These are phyloP conservation scores for Linnemannia zychae DNA, from an alignment of 192 early-diverging fungal species.

Conservation along the genomic window DNA sequence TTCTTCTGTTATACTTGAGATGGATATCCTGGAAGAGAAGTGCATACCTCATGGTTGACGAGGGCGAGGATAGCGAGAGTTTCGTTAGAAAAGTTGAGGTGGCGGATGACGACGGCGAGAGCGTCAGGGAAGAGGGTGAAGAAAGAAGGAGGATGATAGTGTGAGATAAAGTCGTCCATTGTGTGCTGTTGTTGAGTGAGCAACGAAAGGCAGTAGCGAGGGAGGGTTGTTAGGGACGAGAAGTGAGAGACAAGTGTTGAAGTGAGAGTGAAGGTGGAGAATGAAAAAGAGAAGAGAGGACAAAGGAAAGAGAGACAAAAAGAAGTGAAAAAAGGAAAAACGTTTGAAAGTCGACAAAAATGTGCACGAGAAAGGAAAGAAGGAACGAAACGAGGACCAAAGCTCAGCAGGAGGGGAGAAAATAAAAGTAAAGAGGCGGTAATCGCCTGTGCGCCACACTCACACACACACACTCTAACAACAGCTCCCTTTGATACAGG, in stretches of 20 bases:
- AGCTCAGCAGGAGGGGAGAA: background rate
- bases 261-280: background rate
- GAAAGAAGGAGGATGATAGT: conserved; percentile 20
- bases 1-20: background rate
- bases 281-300: no score
- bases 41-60: conserved; percentile 51
- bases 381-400: background rate
- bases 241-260: background rate
- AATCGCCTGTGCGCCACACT: no score
- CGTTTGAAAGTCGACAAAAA: background rate
- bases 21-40: background rate
- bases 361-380: background rate
- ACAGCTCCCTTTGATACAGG: no score
- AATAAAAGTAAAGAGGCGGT: no score
- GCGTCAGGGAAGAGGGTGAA: conserved; percentile 54
- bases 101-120: conserved; percentile 19
- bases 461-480: no score
- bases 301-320: background rate
- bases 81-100: conserved; percentile 27
- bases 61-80: conserved; percentile 22
- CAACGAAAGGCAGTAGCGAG: background rate
- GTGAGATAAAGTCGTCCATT: conserved; percentile 20
- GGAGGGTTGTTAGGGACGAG: background rate
- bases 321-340: background rate
- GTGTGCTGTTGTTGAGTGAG: background rate